Conservation (phyloP, 2,329 filamentous ascomycete genomes). For the Colletotrichum destructivum region DNA sequence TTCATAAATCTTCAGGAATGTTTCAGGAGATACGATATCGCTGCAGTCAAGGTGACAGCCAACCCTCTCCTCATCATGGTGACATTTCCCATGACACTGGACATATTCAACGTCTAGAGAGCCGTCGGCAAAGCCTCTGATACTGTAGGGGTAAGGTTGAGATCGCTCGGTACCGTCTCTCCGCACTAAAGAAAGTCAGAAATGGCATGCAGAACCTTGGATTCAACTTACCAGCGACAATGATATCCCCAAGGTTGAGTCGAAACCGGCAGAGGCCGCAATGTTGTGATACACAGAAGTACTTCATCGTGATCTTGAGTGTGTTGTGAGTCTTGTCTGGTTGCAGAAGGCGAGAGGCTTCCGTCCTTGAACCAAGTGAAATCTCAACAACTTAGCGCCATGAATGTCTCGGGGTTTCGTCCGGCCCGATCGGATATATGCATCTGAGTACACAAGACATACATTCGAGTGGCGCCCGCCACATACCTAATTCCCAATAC, state of each 20-base stretch:
- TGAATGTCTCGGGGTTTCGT: not conserved
- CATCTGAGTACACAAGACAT: not conserved
- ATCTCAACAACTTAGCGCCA: not conserved
- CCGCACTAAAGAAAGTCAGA: conserved; percentile 14
- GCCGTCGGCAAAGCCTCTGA: conserved; percentile 11
- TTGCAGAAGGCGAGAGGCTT: not conserved
- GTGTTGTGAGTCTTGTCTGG: not conserved
- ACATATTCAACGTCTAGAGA: not conserved
- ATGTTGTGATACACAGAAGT: conserved; percentile 9
- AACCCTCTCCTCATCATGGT: conserved; percentile 15
- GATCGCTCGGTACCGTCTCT: not conserved
- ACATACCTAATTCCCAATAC: too few species aligned
- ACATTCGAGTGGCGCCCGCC: not conserved
- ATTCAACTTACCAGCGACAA: conserved; percentile 18
- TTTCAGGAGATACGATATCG: not conserved
- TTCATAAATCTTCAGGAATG: conserved; percentile 3
- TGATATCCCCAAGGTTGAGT: conserved; percentile 6
- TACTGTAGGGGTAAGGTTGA: conserved; percentile 13
- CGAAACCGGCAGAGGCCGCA: conserved; percentile 22
- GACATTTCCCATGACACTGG: conserved; percentile 16
- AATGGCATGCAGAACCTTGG: not conserved
- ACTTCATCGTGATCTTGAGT: conserved; percentile 11
- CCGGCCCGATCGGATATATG: not conserved
- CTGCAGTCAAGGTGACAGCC: conserved; percentile 24
- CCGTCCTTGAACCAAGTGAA: not conserved